Percentiles rank a stretch among this genome's conserved stretches.
Conservation (phyloP, 129 eudicot species). For the Flaveria bidentis region DNA sequence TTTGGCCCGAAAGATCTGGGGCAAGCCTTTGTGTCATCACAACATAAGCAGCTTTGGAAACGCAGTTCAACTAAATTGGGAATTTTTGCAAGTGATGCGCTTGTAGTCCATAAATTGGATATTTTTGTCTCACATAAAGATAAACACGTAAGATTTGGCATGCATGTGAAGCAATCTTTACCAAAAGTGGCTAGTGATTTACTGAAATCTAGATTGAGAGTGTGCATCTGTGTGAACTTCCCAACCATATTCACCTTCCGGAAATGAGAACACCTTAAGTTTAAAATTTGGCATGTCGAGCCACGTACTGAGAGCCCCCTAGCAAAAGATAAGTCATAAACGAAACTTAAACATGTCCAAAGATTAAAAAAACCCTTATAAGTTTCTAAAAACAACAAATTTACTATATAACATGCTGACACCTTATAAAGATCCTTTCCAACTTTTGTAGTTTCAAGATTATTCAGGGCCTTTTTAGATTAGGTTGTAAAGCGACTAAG, state of each 20-base stretch:
- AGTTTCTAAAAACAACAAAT: neutral
- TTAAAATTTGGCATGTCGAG: conserved; percentile 62
- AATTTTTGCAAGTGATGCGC: conserved; percentile 72
- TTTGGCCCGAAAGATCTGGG: conserved; percentile 45
- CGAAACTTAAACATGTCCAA: neutral
- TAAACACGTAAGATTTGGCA: conserved; percentile 80
- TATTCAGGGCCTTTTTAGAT: neutral
- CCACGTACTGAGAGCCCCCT: conserved; percentile 84
- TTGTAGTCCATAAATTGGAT: conserved; percentile 85
- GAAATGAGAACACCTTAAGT: conserved; percentile 73
- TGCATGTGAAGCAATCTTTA: conserved; percentile 76
- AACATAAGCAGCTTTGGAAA: conserved; percentile 69
- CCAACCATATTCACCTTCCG: conserved; percentile 88
- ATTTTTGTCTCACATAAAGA: conserved; percentile 85
- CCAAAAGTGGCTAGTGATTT: conserved; percentile 75
- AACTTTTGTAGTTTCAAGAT: neutral
- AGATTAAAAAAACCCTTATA: neutral
- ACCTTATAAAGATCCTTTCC: neutral
- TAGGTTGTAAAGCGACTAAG: neutral
- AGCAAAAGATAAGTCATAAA: conserved; percentile 15
- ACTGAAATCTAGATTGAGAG: conserved; percentile 90
- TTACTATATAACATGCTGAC: neutral
- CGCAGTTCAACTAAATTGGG: conserved; percentile 76
- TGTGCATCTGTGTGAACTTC: conserved; percentile 59
- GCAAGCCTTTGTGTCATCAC: conserved; percentile 48